Conservation (phyloP, 495 filamentous ascomycete genomes). For the Penicillium atrosanguineum region DNA sequence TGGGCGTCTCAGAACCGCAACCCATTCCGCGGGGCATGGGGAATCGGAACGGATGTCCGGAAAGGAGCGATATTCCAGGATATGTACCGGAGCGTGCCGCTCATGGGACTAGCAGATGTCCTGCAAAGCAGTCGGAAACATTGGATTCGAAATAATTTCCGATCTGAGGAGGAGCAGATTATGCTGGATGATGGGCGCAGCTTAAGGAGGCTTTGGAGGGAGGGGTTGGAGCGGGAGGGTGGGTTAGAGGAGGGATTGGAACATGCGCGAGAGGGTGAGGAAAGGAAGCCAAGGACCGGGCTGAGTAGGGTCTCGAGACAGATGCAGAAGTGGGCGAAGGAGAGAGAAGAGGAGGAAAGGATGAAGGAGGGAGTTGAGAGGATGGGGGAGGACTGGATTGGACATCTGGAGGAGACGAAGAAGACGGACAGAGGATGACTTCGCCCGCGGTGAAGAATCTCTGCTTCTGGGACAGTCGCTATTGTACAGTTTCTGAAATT, state of each 20-base stretch:
- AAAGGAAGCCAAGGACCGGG: background rate
- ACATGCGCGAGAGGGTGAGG: background rate
- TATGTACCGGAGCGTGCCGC: slow-evolving; percentile 27
- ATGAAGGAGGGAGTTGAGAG: background rate
- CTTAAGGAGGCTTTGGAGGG: slow-evolving; percentile 29
- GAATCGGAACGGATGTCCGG: slow-evolving; percentile 5
- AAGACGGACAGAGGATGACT: too few relatives aligned
- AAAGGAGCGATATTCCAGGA: slow-evolving; percentile 23
- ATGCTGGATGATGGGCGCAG: slow-evolving; percentile 11
- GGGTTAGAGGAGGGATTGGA: background rate
- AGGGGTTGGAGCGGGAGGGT: slow-evolving; percentile 6
- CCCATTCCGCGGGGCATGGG: slow-evolving; percentile 28
- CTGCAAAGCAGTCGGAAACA: slow-evolving; percentile 21
- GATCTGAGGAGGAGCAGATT: background rate
- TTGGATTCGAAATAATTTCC: background rate
- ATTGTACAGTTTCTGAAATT: background rate
- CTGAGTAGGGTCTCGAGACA: background rate
- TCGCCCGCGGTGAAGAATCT: too few relatives aligned
- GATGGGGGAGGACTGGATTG: background rate
- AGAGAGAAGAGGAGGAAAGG: background rate
- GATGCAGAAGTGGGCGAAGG: background rate
- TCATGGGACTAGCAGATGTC: slow-evolving; percentile 31
- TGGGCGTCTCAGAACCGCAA: slow-evolving; percentile 24
- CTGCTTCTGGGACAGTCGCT: too few relatives aligned
- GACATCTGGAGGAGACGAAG: too few relatives aligned